Base-by-base conservation (phyloP, 2,329 filamentous ascomycete genomes). In the Fusarium oxysporum region DNA sequence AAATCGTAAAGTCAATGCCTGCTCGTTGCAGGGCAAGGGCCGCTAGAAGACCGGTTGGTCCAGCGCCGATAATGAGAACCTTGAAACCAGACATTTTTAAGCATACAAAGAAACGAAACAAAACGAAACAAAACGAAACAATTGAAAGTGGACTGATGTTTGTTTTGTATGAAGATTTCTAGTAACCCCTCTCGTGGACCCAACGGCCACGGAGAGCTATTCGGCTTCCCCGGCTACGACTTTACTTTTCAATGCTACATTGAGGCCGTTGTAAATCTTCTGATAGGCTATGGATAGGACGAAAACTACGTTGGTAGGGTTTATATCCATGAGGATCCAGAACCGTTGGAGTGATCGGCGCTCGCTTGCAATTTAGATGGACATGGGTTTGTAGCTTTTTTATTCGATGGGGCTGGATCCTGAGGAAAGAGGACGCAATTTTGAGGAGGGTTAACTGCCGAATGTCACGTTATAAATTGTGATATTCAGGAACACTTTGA, bases 301-400 rank as follows among this genome's bases (percentile, higher is more conserved):
- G 0, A 19, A 4, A 14, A 23, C 8, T 33, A 35, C 30, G 13
- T 14, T 13, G 21, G 28, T 41, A 57, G 40, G 63, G 30, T 58
- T 28, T 6, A 1, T 23, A 13, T 30, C 50, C 50, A 51, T 32
- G 17, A 1, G 17, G 40, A 38, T 30, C 66, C 66, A 69, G 25
- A 65, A 47, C 50, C 65, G 58, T 48, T 69, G 65, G 66, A 54
- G 38, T 14, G 66, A 69, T 69, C 65, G 65, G 23, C 66, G 23
- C 19, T 69, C 65, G 65, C 50, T 58, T 69, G 30, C 7, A 35
- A 55, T 35, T 38, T 62, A 23, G 38, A 25, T 10, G 4, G 21
- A 33, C 45, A 45, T 23, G 57, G 56, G 37, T 44, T 12, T 40
- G 25, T 5, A 25, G 4, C 2, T 5, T 8, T 21, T 43, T 23